Percentiles rank a stretch among this genome's conserved stretches.
phyloP scores from a whole-genome alignment of 2,329 filamentous ascomycete species.

The Colletotrichum tropicicola region DNA sequence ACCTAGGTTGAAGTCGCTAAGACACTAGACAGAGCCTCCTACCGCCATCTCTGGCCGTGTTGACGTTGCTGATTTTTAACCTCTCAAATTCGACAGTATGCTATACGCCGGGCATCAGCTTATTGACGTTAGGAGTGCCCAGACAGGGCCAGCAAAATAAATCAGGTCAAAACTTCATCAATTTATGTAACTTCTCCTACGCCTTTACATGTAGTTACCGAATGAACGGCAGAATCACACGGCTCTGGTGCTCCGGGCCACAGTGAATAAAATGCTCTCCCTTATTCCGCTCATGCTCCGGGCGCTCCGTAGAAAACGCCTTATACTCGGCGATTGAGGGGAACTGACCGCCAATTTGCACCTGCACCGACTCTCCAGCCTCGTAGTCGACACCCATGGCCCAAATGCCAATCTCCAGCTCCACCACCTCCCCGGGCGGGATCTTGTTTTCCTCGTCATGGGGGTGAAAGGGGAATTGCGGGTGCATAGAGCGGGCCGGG shows the following conservation, averaged over 20 bases:
- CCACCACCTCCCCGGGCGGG: constrained; percentile 48
- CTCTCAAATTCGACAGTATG: too few species aligned
- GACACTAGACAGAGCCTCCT: too few species aligned
- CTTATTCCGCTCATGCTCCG: constrained; percentile 50
- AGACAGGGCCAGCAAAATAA: too few species aligned
- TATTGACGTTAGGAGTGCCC: too few species aligned
- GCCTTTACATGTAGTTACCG: too few species aligned
- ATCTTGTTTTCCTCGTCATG: constrained; percentile 51
- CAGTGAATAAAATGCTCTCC: constrained; percentile 48
- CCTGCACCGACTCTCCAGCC: constrained; percentile 42
- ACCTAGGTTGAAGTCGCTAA: too few species aligned
- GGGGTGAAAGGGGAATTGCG: constrained; percentile 44
- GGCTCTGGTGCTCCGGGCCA: constrained; percentile 46
- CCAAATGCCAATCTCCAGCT: constrained; percentile 58
- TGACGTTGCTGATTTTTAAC: too few species aligned
- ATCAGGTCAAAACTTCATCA: too few species aligned
- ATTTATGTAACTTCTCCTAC: too few species aligned
- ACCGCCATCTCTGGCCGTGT: too few species aligned
- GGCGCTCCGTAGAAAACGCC: constrained; percentile 46
- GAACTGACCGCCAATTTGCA: constrained; percentile 41
- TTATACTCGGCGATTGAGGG: constrained; percentile 49
- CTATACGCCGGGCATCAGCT: too few species aligned
- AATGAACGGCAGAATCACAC: constrained; percentile 42
- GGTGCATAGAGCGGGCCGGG: constrained; percentile 38
- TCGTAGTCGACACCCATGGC: constrained; percentile 55